Base-by-base conservation (phyloP, 441 rosid genomes). In the Croton laevigatus region DNA sequence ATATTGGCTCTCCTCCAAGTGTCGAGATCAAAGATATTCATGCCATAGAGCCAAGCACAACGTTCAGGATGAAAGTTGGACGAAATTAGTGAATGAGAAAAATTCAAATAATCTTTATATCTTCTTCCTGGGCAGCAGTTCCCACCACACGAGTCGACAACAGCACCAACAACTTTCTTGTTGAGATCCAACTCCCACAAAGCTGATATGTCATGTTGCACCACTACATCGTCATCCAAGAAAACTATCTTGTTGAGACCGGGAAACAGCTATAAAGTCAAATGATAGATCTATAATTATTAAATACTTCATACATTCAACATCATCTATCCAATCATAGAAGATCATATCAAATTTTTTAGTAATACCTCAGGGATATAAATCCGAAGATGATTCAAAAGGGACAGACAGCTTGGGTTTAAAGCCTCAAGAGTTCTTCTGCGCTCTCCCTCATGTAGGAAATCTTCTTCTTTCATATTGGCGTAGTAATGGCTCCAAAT, bases 141-240 rank as follows among this genome's bases (percentile, higher is more conserved):
- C 32, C 85, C 77, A 46, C 96, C 97, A 40, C 96, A 81, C 22
- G 95, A 89, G 68, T 86, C 85, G 58, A 87, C 75, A 70, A 90
- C 97, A 59, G 97, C 97, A 62, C 93, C 98, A 54, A 82, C 86
- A 36, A 81, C 91, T 77, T 90, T 94, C 60, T 88, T 84, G 12
- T 88, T 77, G 75, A 94, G 97, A 78, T 88, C 87, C 70, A 82
- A 54, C 63, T 85, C 91, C 97, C 97, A 94, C 72, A 94, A 79
- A 52, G 93, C 61, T 62, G 96, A 91, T 75, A 89, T 75, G 82
- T 94, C 97, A 46, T 78, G 96, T 73, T 90, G 98, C 57, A 91
- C 88, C 36, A 91, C 93, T 38, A 91, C 88, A 87, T 94, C 97
- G 76, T 94, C 96, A 19, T 90, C 97, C 86, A 94, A 87, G 87